Percentiles rank a stretch among this genome's conserved stretches.
These are phyloP conservation scores for Avena sativa DNA, from an alignment of 176 grass and related monocot genomes.

Conservation along the genomic window DNA sequence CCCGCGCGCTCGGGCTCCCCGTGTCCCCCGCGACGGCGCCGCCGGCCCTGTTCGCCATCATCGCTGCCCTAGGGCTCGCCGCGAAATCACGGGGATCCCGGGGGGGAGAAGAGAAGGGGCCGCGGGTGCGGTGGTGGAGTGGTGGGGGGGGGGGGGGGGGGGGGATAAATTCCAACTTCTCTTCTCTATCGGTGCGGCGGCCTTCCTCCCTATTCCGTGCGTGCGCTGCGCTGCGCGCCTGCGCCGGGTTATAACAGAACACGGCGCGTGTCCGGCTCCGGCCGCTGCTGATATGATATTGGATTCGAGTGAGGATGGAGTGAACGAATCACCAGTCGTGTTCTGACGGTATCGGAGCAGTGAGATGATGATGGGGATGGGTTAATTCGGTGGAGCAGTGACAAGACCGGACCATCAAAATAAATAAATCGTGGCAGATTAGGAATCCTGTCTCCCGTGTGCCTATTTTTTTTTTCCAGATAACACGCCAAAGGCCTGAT, in stretches of 20 bases:
- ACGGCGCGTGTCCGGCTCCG: neutral
- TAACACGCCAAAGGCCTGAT: no score
- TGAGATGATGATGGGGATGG: neutral
- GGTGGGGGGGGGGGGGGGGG: neutral
- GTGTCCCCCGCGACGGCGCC: constrained; percentile 32
- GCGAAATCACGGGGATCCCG: constrained; percentile 34
- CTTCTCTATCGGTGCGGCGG: neutral
- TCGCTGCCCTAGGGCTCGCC: constrained; percentile 32
- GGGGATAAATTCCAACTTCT: constrained; percentile 36
- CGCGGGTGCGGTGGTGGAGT: constrained; percentile 1
- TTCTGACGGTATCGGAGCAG: neutral
- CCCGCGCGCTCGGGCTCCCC: constrained; percentile 47
- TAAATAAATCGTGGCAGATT: no score
- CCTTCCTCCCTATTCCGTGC: neutral
- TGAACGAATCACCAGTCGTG: neutral
- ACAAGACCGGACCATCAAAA: no score
- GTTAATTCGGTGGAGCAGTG: neutral
- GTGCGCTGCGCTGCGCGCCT: neutral
- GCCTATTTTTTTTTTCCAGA: no score
- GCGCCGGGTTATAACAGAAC: neutral
- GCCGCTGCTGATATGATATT: constrained; percentile 13
- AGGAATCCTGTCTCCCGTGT: no score
- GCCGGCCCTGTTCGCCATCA: constrained; percentile 29
- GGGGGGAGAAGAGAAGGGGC: neutral
- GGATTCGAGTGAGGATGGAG: neutral